Base-by-base conservation (phyloP, 805 yeast genomes). In the Candida wancherniae region DNA sequence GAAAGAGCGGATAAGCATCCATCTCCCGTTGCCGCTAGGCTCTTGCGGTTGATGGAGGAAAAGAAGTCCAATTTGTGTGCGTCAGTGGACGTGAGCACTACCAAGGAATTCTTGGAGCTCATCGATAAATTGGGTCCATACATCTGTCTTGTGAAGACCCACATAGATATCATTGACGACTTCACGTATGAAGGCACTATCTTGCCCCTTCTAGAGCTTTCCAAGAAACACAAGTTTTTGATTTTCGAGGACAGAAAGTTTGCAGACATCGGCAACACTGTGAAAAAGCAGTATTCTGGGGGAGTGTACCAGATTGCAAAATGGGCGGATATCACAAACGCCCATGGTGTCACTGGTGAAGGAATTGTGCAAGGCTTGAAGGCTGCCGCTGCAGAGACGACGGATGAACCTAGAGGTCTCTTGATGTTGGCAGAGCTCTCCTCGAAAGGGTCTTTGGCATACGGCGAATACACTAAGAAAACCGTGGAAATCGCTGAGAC, bases 251-350 rank as follows among this genome's bases (percentile, higher is more conserved):
- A 92, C 62, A 74, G 99, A 43, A 92, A 92, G 63, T 92, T 92
- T 60, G 98, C 99, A 15, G 99, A 92, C 58, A 92, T 92, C 48
- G 99, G 99, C 11, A 86, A 88, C 53, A 92, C 98, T 1, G 98
- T 92, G 33, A 88, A 90, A 62, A 74, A 85, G 26, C 98, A 92
- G 60, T 92, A 90, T 58, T 67, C 83, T 19, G 85, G 94, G 22
- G 98, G 98, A 26, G 80, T 85, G 8, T 87, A 77, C 65, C 78
- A 75, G 52, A 90, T 90, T 39, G 92, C 95, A 9, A 64, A 78
- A 49, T 92, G 98, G 98, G 78, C 97, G 1, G 96, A 92, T 52
- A 87, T 92, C 45, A 90, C 97, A 20, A 92, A 92, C 57, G 97
- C 97, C 1, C 98, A 92, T 51, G 94, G 97, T 36, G 88, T 92